Evolutionary conservation across 768 basidiomycete species (phyloP).

Genomic region (Lentinus tigrinus): DNA sequence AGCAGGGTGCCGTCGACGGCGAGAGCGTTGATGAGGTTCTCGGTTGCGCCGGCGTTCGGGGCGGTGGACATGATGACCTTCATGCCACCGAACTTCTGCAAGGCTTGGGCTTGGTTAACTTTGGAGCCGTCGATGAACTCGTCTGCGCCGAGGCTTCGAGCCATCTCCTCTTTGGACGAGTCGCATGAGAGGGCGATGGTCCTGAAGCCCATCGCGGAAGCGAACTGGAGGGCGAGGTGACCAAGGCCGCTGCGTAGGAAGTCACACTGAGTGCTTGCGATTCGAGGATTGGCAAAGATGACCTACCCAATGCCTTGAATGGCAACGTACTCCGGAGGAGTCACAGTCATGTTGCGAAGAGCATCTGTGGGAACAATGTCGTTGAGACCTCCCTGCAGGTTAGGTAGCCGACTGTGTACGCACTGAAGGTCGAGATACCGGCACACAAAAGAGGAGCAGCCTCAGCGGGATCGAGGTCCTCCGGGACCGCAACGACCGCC

Average conservation of each 20-base stretch:
- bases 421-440: slow-evolving; percentile 42
- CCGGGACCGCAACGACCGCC: slow-evolving; percentile 26
- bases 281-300: not conserved
- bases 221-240: slow-evolving; percentile 35
- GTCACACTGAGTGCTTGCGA: not conserved
- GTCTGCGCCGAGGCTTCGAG: slow-evolving; percentile 37
- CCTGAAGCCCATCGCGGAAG: slow-evolving; percentile 34
- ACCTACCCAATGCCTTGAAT: slow-evolving; percentile 36
- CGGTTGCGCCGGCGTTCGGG: slow-evolving; percentile 20
- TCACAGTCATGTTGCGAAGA: slow-evolving; percentile 28
- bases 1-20: slow-evolving; percentile 22
- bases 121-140: slow-evolving; percentile 33
- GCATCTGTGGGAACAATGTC: slow-evolving; percentile 10
- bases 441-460: slow-evolving; percentile 34
- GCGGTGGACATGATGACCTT: slow-evolving; percentile 35
- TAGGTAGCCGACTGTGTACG: slow-evolving; percentile 69
- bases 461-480: slow-evolving; percentile 27
- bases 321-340: slow-evolving; percentile 37
- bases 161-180: slow-evolving; percentile 31
- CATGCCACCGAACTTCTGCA: slow-evolving; percentile 36
- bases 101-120: slow-evolving; percentile 27
- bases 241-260: slow-evolving; percentile 25
- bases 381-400: not conserved
- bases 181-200: slow-evolving; percentile 34
- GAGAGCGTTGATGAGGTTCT: slow-evolving; percentile 20